phyloP scores from a whole-genome alignment of 148 eudicot genomes.

The Dysphania ambrosioides region DNA sequence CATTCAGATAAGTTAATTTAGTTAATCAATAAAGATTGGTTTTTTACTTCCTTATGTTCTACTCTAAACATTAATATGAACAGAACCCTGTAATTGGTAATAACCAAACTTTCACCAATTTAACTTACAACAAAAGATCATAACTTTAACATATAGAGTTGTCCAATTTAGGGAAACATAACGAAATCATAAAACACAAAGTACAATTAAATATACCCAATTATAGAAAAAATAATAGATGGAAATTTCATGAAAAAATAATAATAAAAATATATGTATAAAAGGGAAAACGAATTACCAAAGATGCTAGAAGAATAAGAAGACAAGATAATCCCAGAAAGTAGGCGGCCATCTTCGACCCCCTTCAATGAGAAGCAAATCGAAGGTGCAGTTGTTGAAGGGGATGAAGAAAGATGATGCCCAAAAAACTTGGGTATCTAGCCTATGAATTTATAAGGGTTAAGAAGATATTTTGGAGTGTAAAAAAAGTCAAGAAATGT shows the following conservation, averaged over 20 bases:
- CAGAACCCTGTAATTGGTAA: neutral
- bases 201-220: neutral
- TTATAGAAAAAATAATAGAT: neutral
- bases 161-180: neutral
- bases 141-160: neutral
- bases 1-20: too few species aligned
- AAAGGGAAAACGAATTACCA: constrained; percentile 22
- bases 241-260: neutral
- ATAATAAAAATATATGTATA: neutral
- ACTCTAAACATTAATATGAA: too few species aligned
- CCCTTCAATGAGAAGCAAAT: constrained; percentile 1
- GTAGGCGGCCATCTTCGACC: constrained; percentile 24
- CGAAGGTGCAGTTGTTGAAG: neutral
- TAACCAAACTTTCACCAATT: neutral
- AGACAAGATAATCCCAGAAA: constrained; percentile 22
- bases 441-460: constrained; percentile 10
- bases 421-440: neutral
- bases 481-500: neutral
- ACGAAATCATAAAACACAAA: neutral
- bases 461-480: neutral
- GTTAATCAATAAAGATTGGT: too few species aligned
- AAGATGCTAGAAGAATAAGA: constrained; percentile 19
- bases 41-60: too few species aligned
- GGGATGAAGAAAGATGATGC: constrained; percentile 9
- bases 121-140: too few species aligned